These are phyloP conservation scores for Colletotrichum zoysiae DNA, from an alignment of 2,329 filamentous ascomycete genomes.

Conservation along the genomic window DNA sequence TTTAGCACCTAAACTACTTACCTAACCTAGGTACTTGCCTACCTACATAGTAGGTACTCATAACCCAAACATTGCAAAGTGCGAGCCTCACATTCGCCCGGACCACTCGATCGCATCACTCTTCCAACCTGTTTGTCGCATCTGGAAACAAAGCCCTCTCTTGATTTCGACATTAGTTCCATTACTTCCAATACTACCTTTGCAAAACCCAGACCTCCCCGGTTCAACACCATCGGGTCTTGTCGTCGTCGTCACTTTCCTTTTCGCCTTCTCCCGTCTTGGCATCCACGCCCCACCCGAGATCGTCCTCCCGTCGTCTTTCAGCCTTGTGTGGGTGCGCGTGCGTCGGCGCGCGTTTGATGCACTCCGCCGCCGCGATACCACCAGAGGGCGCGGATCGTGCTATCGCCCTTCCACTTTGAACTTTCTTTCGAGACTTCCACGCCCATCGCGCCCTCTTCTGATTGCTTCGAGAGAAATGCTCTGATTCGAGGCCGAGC, in stretches of 20 bases:
- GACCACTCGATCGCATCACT: slow-evolving; percentile 24
- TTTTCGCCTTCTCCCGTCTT: slow-evolving; percentile 28
- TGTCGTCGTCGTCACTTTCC: background rate
- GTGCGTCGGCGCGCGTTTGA: slow-evolving; percentile 30
- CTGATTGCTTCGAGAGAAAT: slow-evolving; percentile 25
- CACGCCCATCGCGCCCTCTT: slow-evolving; percentile 8
- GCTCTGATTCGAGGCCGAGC: slow-evolving; percentile 32
- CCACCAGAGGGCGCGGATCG: slow-evolving; percentile 36
- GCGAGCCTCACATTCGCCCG: slow-evolving; percentile 28
- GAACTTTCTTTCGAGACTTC: background rate
- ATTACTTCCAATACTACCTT: background rate
- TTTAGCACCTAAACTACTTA: background rate
- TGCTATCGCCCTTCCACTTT: slow-evolving; percentile 16
- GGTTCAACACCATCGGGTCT: background rate
- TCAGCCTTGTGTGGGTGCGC: slow-evolving; percentile 33
- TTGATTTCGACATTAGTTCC: background rate
- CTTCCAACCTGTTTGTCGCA: slow-evolving; percentile 14
- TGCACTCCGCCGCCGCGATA: slow-evolving; percentile 30
- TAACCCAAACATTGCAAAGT: slow-evolving; percentile 31
- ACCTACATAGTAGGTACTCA: slow-evolving; percentile 6
- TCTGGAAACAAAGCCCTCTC: slow-evolving; percentile 6
- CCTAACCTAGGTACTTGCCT: no score
- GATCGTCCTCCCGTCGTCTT: slow-evolving; percentile 34
- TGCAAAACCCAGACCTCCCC: background rate
- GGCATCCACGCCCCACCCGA: slow-evolving; percentile 36